A percentile compares a stretch with the other conserved stretches of the same genome.
Conservation (phyloP, 2,329 filamentous ascomycete species). For the Raffaelea deltoideospora region DNA sequence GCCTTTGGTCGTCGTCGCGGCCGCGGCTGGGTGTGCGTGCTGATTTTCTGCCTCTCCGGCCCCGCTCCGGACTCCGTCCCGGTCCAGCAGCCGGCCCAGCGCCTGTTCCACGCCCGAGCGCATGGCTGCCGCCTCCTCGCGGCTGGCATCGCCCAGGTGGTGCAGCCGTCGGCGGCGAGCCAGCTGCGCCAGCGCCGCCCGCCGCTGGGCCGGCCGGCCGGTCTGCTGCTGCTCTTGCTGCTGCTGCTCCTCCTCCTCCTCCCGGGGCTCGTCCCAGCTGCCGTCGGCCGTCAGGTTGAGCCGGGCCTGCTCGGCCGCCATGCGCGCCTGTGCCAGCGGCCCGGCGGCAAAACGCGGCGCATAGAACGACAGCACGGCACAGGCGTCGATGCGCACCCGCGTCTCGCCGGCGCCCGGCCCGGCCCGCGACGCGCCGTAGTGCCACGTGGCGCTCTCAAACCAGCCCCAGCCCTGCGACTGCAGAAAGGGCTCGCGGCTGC, state of each 20-base stretch:
- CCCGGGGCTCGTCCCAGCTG: conserved; percentile 16
- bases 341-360: conserved; percentile 19
- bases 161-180: conserved; percentile 22
- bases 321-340: conserved; percentile 13
- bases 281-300: conserved; percentile 28
- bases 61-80: neutral
- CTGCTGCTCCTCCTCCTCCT: conserved; percentile 8
- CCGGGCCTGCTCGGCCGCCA: conserved; percentile 16
- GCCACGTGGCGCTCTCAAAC: conserved; percentile 26
- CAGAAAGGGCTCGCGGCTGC: conserved; percentile 23
- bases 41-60: too few species aligned
- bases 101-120: conserved; percentile 16
- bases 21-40: too few species aligned
- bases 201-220: conserved; percentile 8
- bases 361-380: conserved; percentile 30
- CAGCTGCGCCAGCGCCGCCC: conserved; percentile 17
- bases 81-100: conserved; percentile 13
- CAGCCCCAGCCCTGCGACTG: conserved; percentile 24
- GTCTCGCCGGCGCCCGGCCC: conserved; percentile 25
- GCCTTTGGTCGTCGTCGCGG: neutral
- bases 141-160: conserved; percentile 17
- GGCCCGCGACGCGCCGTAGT: conserved; percentile 23
- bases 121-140: conserved; percentile 19
- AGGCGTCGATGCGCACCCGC: conserved; percentile 22
- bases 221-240: neutral